Evolutionary conservation across 306 rosid genomes (phyloP).

Genomic region (Adenanthera pavonina): DNA sequence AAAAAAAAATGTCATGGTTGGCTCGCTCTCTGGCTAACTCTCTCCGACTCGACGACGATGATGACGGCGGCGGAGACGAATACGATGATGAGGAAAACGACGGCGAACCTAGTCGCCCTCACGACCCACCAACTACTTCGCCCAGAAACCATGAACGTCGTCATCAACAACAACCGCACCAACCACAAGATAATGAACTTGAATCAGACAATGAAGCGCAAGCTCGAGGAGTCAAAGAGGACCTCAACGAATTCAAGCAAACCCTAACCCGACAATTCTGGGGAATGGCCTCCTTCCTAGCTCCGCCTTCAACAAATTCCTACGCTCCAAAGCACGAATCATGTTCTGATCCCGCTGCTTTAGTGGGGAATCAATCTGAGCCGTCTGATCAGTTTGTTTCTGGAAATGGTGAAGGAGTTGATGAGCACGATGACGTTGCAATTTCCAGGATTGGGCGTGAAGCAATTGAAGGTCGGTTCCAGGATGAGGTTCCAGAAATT

Average conservation of each 20-base stretch:
- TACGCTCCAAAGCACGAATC: conserved; percentile 27
- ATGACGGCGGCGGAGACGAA: neutral
- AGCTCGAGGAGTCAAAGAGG: conserved; percentile 80
- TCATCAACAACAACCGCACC: conserved; percentile 23
- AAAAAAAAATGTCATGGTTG: conserved; percentile 76
- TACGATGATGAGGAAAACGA: conserved; percentile 44
- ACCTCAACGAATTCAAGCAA: conserved; percentile 77
- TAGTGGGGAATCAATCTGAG: conserved; percentile 34
- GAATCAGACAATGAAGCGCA: conserved; percentile 51
- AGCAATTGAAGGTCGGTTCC: neutral
- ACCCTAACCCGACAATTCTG: conserved; percentile 89
- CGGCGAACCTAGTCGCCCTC: conserved; percentile 34
- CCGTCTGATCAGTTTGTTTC: conserved; percentile 35
- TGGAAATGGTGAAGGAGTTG: conserved; percentile 13
- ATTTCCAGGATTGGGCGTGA: conserved; percentile 15
- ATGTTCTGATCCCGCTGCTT: conserved; percentile 25
- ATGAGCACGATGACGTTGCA: conserved; percentile 19
- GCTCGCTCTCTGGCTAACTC: conserved; percentile 81
- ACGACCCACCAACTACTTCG: conserved; percentile 45
- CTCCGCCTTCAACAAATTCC: conserved; percentile 62
- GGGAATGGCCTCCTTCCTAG: conserved; percentile 90
- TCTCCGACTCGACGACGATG: conserved; percentile 62
- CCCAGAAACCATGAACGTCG: neutral
- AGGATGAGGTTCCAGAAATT: neutral
- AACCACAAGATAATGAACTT: conserved; percentile 30